Percentiles rank a stretch among this genome's conserved stretches.
Evolutionary conservation across 257 asterid species (phyloP).

Genomic region (Salvia hispanica): DNA sequence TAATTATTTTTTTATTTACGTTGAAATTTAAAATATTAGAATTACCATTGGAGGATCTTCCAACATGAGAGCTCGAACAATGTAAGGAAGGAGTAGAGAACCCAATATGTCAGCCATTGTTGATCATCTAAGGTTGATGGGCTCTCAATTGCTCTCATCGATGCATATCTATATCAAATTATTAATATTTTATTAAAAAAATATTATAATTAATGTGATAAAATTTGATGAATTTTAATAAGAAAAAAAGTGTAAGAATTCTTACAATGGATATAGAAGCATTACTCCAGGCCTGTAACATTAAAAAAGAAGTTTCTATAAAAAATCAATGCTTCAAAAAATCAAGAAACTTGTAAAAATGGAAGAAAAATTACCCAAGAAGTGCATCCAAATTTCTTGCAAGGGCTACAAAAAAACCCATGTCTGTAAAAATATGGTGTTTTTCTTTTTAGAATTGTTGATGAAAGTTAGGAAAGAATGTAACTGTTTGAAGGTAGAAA

Average conservation of each 20-base stretch:
- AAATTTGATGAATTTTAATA: not conserved
- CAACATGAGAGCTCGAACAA: slow-evolving; percentile 81
- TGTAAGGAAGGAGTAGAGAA: slow-evolving; percentile 73
- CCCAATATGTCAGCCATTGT: slow-evolving; percentile 93
- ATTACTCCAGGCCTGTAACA: slow-evolving; percentile 76
- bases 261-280: slow-evolving; percentile 95
- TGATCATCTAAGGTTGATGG: slow-evolving; percentile 90
- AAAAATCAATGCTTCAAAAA: too few relatives aligned
- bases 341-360: too few relatives aligned
- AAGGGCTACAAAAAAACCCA: slow-evolving; percentile 71
- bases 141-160: slow-evolving; percentile 86
- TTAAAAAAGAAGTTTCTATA: not conserved
- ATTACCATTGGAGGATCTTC: slow-evolving; percentile 85
- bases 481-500: slow-evolving; percentile 22
- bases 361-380: slow-evolving; percentile 50
- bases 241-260: slow-evolving; percentile 3
- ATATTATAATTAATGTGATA: too few relatives aligned
- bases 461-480: not conserved
- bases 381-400: slow-evolving; percentile 70
- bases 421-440: slow-evolving; percentile 3
- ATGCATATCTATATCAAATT: slow-evolving; percentile 61
- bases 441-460: not conserved
- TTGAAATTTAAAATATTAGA: too few relatives aligned
- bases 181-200: not conserved
- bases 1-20: too few relatives aligned